phyloP scores from a whole-genome alignment of 73 alveolate genomes.

The Paramecium sonneborni region DNA sequence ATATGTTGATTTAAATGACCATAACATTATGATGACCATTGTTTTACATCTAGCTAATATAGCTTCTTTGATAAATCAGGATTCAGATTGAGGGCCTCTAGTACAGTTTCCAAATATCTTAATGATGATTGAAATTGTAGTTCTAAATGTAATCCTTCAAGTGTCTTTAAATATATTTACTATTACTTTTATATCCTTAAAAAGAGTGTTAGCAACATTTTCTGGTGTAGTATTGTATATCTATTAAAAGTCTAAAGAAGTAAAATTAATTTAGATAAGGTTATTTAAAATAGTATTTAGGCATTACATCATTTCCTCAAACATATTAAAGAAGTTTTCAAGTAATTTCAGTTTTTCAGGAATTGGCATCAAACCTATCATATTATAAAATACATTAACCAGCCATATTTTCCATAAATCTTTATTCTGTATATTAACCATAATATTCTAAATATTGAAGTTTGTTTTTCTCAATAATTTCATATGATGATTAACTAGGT shows the following conservation, averaged over 20 bases:
- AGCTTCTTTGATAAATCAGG: background rate
- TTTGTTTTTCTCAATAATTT: constrained; percentile 12
- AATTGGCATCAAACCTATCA: background rate
- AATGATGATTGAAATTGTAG: background rate
- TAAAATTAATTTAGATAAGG: background rate
- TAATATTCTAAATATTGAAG: background rate
- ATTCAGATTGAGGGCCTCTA: background rate
- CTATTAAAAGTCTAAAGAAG: background rate
- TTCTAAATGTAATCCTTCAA: constrained; percentile 40
- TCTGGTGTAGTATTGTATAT: background rate
- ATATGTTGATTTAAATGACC: background rate
- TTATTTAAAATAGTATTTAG: background rate
- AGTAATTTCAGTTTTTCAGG: background rate
- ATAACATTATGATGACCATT: constrained; percentile 30
- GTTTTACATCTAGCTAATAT: background rate
- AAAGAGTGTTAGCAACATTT: background rate
- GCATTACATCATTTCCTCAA: constrained; percentile 28
- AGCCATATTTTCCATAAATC: constrained; percentile 22
- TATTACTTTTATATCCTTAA: constrained; percentile 23
- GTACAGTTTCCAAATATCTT: constrained; percentile 20
- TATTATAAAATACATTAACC: background rate
- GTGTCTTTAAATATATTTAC: background rate
- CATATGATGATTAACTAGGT: background rate
- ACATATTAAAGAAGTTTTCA: background rate
- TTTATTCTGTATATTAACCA: background rate